A percentile compares a stretch with the other conserved stretches of the same genome.
Evolutionary conservation across 345 rosid genomes (phyloP).

Genomic region (Moricandia moricandioides): DNA sequence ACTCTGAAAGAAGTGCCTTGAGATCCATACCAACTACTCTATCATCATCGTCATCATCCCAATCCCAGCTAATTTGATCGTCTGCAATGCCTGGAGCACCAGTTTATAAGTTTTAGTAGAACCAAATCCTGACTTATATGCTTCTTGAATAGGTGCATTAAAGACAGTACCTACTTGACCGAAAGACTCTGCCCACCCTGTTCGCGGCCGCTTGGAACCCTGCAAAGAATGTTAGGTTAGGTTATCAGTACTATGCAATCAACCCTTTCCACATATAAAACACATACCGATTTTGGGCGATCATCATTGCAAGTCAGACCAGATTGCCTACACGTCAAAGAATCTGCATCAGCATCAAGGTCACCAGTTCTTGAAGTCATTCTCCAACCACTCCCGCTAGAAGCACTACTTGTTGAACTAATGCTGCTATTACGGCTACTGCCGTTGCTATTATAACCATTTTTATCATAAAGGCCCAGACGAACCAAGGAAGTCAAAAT

Average conservation of each 20-base stretch:
- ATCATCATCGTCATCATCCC: conserved; percentile 69
- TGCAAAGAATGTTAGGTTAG: conserved; percentile 38
- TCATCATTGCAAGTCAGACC: conserved; percentile 59
- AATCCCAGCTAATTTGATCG: conserved; percentile 81
- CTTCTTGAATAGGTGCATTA: conserved; percentile 48
- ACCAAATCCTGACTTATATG: conserved; percentile 53
- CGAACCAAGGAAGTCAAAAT: conserved; percentile 59
- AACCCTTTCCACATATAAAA: conserved; percentile 24
- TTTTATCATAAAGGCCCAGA: conserved; percentile 52
- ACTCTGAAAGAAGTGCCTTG: conserved; percentile 94
- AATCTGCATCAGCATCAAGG: conserved; percentile 99
- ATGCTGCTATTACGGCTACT: conserved; percentile 93
- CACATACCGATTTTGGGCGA: conserved; percentile 61
- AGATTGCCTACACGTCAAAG: conserved; percentile 39
- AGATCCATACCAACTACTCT: conserved; percentile 86
- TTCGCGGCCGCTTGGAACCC: conserved; percentile 86
- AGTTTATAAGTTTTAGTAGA: conserved; percentile 56
- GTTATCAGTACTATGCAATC: conserved; percentile 10
- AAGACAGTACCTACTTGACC: conserved; percentile 57
- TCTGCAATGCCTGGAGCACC: conserved; percentile 56
- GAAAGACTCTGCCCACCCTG: conserved; percentile 61
- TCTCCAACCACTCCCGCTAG: conserved; percentile 79
- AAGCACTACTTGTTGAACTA: conserved; percentile 86
- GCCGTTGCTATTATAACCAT: conserved; percentile 79
- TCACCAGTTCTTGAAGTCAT: conserved; percentile 71